phyloP scores from a whole-genome alignment of 2,329 filamentous ascomycete species.

The Fusarium temperatum region DNA sequence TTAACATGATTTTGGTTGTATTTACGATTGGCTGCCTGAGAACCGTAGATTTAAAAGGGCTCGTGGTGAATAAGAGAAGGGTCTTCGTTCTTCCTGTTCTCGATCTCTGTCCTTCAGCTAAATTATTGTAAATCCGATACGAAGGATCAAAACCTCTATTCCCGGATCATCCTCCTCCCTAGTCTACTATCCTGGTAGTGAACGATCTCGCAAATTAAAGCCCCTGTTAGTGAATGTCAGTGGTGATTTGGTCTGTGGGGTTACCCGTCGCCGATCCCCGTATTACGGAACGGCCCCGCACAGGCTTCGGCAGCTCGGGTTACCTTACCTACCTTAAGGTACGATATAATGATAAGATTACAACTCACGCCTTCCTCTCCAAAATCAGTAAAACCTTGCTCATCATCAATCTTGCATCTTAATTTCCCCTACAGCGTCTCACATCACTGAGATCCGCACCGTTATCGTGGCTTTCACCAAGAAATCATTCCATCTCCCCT shows the following conservation, averaged over 20 bases:
- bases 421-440: too few species aligned
- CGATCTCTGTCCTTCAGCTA: too few species aligned
- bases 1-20: slow-evolving; percentile 18
- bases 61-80: not conserved
- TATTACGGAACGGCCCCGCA: slow-evolving; percentile 40
- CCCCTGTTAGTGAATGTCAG: slow-evolving; percentile 19
- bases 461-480: slow-evolving; percentile 24
- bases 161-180: not conserved
- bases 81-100: not conserved
- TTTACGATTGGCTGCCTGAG: too few species aligned
- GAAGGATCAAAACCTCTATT: not conserved
- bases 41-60: not conserved
- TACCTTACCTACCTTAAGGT: not conserved
- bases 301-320: slow-evolving; percentile 25
- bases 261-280: slow-evolving; percentile 33
- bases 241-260: slow-evolving; percentile 27
- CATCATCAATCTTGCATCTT: too few species aligned
- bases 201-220: not conserved
- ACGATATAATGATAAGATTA: slow-evolving; percentile 28
- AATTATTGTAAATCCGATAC: not conserved
- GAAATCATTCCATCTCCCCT: not conserved
- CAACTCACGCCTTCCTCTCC: not conserved
- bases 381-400: not conserved
- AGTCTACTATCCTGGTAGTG: not conserved
- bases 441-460: not conserved